Evolutionary conservation across 495 filamentous ascomycete genomes (phyloP).

Genomic region (Penicillium paradoxum): DNA sequence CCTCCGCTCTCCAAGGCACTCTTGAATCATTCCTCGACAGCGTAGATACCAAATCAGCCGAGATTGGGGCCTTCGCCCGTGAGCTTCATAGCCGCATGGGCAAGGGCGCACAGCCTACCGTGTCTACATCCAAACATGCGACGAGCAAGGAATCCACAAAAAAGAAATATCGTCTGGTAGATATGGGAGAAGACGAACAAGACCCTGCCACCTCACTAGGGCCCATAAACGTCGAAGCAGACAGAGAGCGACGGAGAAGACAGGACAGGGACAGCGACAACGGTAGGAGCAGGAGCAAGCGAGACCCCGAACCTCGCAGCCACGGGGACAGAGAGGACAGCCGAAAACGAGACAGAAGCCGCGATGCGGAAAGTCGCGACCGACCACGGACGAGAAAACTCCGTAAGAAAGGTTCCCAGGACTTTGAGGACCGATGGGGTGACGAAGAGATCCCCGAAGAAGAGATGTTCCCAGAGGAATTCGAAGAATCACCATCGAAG

Average conservation of each 20-base stretch:
- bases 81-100: constrained; percentile 49
- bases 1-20: constrained; percentile 49
- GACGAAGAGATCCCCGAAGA: constrained; percentile 61
- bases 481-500: constrained; percentile 54
- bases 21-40: constrained; percentile 52
- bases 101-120: constrained; percentile 16
- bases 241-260: constrained; percentile 46
- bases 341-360: constrained; percentile 42
- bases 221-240: constrained; percentile 48
- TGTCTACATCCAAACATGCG: constrained; percentile 4
- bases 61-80: constrained; percentile 47
- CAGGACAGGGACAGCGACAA: constrained; percentile 34
- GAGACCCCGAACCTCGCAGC: constrained; percentile 17
- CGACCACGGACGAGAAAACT: constrained; percentile 49
- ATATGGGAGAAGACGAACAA: constrained; percentile 70
- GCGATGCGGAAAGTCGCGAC: constrained; percentile 41
- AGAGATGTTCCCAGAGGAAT: constrained; percentile 38
- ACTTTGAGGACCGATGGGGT: constrained; percentile 74
- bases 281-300: constrained; percentile 23
- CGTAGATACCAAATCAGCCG: constrained; percentile 26
- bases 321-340: constrained; percentile 33
- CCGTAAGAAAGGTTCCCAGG: constrained; percentile 48
- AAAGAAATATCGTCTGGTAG: constrained; percentile 76
- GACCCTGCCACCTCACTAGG: constrained; percentile 35
- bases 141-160: constrained; percentile 25